Evolutionary conservation across 495 filamentous ascomycete genomes (phyloP).

Genomic region (Aspergillus hancockii): DNA sequence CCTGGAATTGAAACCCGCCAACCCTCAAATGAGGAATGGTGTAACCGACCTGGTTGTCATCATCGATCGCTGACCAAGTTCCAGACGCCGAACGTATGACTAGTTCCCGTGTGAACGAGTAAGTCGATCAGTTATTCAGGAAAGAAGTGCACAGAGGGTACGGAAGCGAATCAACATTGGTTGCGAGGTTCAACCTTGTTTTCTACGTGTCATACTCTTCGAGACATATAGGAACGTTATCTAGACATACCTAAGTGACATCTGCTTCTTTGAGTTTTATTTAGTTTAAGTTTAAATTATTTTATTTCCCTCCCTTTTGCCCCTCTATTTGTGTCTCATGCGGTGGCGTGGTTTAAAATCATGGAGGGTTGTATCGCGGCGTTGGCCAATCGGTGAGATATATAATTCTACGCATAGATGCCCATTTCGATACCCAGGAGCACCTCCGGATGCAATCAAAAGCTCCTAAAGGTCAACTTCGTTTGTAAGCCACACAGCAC

Average conservation of each 20-base stretch:
- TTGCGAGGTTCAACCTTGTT: too few relatives aligned
- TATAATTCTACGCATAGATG: constrained; percentile 1
- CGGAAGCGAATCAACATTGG: too few relatives aligned
- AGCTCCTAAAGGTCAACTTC: background rate
- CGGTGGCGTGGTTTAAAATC: background rate
- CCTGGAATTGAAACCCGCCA: background rate
- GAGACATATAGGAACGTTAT: background rate
- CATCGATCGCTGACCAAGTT: too few relatives aligned
- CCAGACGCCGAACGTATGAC: background rate
- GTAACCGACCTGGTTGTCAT: background rate
- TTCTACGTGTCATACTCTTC: too few relatives aligned
- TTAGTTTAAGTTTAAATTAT: too few relatives aligned
- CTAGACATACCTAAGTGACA: too few relatives aligned
- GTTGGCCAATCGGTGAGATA: background rate
- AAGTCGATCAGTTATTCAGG: too few relatives aligned
- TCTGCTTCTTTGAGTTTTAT: too few relatives aligned
- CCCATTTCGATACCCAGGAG: background rate
- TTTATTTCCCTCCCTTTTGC: too few relatives aligned
- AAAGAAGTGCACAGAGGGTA: too few relatives aligned
- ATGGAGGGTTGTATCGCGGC: background rate
- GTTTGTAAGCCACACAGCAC: background rate
- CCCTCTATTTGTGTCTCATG: background rate
- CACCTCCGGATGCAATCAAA: background rate
- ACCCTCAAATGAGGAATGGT: background rate
- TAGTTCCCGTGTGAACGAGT: background rate